Base-by-base conservation (phyloP, 139 green algal species). In the Picochlorum sp. region DNA sequence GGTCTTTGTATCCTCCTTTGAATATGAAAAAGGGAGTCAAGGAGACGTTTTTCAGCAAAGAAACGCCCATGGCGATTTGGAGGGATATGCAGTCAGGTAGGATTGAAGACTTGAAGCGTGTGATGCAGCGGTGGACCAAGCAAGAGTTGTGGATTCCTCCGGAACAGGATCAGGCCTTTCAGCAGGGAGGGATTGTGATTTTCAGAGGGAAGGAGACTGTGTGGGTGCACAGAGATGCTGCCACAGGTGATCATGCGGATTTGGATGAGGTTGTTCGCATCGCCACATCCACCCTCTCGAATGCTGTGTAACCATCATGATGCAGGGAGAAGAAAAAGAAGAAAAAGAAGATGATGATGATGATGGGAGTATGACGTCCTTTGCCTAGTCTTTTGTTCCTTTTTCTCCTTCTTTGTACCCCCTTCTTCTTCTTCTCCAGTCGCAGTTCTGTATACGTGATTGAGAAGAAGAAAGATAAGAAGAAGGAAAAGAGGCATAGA, bases 121-220 rank as follows among this genome's bases (percentile, higher is more conserved):
- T 93, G 4, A 57, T 91, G 57, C 30, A 60, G 15, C 56, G 61
- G 4, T 61, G 68, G 45, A 24, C 21, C 2, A 69, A 76, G 26
- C 89, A 82, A 84, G 78, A 86, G 64, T 75, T 84, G 3, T 95
- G 87, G 87, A 66, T 86, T 4, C 84, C 85, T 5, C 80, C 87
- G 16, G 84, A 86, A 66, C 60, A 71, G n/a, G 75, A 81, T 18
- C 75, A 83, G 65, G 74, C 75, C 4, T 44, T 50, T 21, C 44
- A 58, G 7, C 62, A 64, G 49, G 88, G 87, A 13, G 88, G 88
- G 23, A 68, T 80, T 20, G 80, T 89, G 24, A 61, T 90, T 11
- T 95, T 95, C 54, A 57, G 89, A 11, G 87, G 87, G 10, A 44
- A 76, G 11, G 21, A 56, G 6, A 58, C 76, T 26, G 64, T 87